These are phyloP conservation scores for Bruguiera hainesii DNA, from an alignment of 441 rosid genomes.

Conservation along the genomic window DNA sequence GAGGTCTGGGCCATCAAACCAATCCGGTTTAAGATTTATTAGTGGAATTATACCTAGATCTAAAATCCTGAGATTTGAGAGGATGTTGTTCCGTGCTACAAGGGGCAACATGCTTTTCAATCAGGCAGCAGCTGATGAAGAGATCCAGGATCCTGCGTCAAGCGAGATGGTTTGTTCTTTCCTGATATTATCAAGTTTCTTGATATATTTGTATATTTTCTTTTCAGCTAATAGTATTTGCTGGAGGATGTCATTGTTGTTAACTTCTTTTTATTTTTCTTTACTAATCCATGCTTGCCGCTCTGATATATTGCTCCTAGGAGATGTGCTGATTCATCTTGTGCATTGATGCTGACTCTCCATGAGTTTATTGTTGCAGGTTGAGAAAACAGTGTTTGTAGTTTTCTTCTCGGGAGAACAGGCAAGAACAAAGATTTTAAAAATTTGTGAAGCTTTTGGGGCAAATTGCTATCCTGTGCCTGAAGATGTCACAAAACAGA, in stretches of 20 bases:
- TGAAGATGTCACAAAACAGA: slow-evolving; percentile 77
- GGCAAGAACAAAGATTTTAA: slow-evolving; percentile 78
- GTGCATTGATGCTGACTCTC: slow-evolving; percentile 18
- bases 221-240: not conserved
- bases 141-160: slow-evolving; percentile 82
- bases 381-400: slow-evolving; percentile 80
- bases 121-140: slow-evolving; percentile 87
- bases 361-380: slow-evolving; percentile 41
- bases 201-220: slow-evolving; percentile 6
- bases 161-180: slow-evolving; percentile 69
- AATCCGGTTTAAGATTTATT: slow-evolving; percentile 85
- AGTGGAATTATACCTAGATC: slow-evolving; percentile 84
- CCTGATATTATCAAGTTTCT: slow-evolving; percentile 12
- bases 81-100: slow-evolving; percentile 95
- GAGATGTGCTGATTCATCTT: slow-evolving; percentile 3
- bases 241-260: slow-evolving; percentile 10
- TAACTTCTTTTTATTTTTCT: not conserved
- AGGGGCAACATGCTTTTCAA: slow-evolving; percentile 99
- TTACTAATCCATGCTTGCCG: not conserved
- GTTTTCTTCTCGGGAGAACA: slow-evolving; percentile 97
- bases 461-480: slow-evolving; percentile 96
- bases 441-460: slow-evolving; percentile 95
- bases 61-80: slow-evolving; percentile 78
- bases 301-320: slow-evolving; percentile 8
- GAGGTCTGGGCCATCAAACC: slow-evolving; percentile 54